Evolutionary conservation across 176 grass and related monocot genomes (phyloP).

Genomic region (Musa troglodytarum): DNA sequence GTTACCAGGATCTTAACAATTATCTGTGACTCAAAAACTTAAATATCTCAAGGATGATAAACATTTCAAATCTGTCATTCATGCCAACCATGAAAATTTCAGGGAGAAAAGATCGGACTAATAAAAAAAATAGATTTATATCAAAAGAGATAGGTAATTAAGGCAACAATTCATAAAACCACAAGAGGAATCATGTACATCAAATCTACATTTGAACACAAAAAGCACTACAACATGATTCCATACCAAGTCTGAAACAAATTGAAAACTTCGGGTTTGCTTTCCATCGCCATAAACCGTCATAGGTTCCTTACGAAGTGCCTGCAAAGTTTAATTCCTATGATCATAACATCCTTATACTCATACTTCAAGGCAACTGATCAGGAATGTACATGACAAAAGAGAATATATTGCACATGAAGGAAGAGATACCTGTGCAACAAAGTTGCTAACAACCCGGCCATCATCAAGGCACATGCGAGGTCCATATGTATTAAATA

Average conservation of each 20-base stretch:
- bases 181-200: neutral
- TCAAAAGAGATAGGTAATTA: neutral
- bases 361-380: neutral
- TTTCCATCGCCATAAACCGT: conserved; percentile 96
- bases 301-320: conserved; percentile 77
- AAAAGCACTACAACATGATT: neutral
- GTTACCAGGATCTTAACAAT: neutral
- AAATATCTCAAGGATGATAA: neutral
- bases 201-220: neutral
- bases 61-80: neutral
- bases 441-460: conserved; percentile 96
- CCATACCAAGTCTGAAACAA: conserved; percentile 91
- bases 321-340: conserved; percentile 35
- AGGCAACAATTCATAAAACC: neutral
- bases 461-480: conserved; percentile 97
- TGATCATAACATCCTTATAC: neutral
- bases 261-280: conserved; percentile 95
- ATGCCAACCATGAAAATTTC: neutral
- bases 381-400: neutral
- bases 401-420: neutral
- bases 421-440: conserved; percentile 61
- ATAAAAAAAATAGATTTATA: neutral
- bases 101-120: neutral
- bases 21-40: neutral
- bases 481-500: conserved; percentile 97